A percentile compares a stretch with the other conserved stretches of the same genome.
Evolutionary conservation across 352 stramenopile genomes (phyloP).

Genomic region (Phytopythium vexans): DNA sequence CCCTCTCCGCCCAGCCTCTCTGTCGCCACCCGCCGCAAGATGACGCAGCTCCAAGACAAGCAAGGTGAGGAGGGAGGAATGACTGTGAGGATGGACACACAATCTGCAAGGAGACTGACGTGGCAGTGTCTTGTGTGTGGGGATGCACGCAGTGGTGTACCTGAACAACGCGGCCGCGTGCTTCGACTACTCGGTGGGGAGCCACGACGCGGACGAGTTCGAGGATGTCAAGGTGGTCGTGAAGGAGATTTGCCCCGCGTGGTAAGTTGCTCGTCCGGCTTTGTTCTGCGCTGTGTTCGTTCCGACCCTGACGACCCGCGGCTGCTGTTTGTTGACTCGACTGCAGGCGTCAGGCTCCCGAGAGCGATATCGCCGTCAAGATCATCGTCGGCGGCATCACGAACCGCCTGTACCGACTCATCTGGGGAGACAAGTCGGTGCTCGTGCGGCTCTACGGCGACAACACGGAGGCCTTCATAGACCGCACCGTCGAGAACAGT

Average conservation of each 20-base stretch:
- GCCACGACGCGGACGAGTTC: conserved; percentile 63
- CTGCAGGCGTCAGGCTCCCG: conserved; percentile 41
- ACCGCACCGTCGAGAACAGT: conserved; percentile 91
- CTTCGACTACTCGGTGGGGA: conserved; percentile 68
- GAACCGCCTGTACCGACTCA: conserved; percentile 90
- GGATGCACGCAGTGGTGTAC: conserved; percentile 50
- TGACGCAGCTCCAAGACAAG: conserved; percentile 6
- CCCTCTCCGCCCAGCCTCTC: background rate
- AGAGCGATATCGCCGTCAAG: conserved; percentile 75
- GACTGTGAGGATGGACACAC: background rate
- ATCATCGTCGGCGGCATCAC: conserved; percentile 91
- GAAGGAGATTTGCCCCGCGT: conserved; percentile 60
- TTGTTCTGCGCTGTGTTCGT: background rate
- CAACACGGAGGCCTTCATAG: conserved; percentile 93
- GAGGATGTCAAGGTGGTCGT: conserved; percentile 78
- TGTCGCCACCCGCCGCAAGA: conserved; percentile 5
- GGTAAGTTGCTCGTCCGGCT: conserved; percentile 22
- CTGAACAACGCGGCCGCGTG: conserved; percentile 78
- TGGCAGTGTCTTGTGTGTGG: background rate
- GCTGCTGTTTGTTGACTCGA: background rate
- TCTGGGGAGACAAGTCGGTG: conserved; percentile 69
- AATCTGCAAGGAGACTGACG: conserved; percentile 5
- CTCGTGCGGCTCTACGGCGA: conserved; percentile 91
- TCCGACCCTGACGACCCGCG: too few relatives aligned
- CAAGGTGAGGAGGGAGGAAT: conserved; percentile 4